phyloP scores from a whole-genome alignment of 1,139 yeast species.

The Hansenula lynferdii region DNA sequence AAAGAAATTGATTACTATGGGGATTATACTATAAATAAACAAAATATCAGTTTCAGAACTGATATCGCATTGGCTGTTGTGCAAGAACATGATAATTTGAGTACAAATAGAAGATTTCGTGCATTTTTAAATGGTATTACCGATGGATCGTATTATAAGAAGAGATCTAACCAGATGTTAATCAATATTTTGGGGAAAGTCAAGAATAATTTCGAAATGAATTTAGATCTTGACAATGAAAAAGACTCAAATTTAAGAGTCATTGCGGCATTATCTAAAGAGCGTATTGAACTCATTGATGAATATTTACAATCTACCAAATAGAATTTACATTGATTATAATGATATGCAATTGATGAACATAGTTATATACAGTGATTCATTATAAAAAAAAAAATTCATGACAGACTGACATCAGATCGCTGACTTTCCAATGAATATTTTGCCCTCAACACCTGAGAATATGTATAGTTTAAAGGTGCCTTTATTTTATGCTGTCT shows the following conservation, averaged over 20 bases:
- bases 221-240: constrained; percentile 16
- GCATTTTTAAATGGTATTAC: constrained; percentile 33
- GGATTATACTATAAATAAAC: constrained; percentile 59
- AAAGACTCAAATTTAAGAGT: constrained; percentile 9
- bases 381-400: too few relatives aligned
- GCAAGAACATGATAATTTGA: constrained; percentile 35
- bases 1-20: constrained; percentile 54
- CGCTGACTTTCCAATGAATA: constrained; percentile 1
- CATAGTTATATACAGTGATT: background rate
- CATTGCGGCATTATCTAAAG: constrained; percentile 14
- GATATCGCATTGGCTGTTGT: constrained; percentile 67
- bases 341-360: too few relatives aligned
- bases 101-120: constrained; percentile 21
- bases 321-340: background rate
- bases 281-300: constrained; percentile 18
- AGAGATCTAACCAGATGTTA: constrained; percentile 28
- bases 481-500: constrained; percentile 24
- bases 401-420: background rate
- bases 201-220: constrained; percentile 22
- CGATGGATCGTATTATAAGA: constrained; percentile 40
- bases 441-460: constrained; percentile 11
- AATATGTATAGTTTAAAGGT: constrained; percentile 9
- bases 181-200: constrained; percentile 31
- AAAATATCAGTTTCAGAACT: constrained; percentile 63
- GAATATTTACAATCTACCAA: constrained; percentile 8